Base-by-base conservation (phyloP, 768 basidiomycete species). In the Mycena sanguinolenta region DNA sequence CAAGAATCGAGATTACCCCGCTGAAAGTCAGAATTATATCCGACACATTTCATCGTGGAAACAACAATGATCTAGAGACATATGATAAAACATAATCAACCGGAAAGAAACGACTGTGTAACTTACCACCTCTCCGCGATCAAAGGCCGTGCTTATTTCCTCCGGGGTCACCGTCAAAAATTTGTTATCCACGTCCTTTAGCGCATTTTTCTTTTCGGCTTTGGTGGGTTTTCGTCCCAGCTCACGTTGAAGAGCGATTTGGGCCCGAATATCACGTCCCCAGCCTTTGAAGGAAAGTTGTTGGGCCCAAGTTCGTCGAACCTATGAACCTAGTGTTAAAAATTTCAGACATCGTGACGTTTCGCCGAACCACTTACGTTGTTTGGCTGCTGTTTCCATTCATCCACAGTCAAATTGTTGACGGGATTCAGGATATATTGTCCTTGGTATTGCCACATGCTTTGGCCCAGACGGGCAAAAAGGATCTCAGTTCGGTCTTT, bases 361-460 rank as follows among this genome's bases (percentile, higher is more conserved):
- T n/a, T n/a, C 21, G 38, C 13, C 0, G 9, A 27, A 39, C 50
- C 44, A 7, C 10, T 34, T 4, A 62, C 69, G 23, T 61, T 30
- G 1, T 44, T 23, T 0, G 63, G 16, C 32, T 70, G 69, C 19
- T 65, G 69, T 21, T 62, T 62, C 80, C 80, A 82, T 69, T 82
- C 81, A 53, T 70, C 63, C 9, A 69, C 58, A 0, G 75, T 78
- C 49, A 83, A 63, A 1, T 75, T 58, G 2, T 61, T 54, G 1
- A 72, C 65, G 0, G 58, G 1, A 1, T 27, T 64, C 0, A 64
- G 13, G 30, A 74, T 69, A 49, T 83, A 83, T 59, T 78, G 72
- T 0, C 82, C 81, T 63, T 78, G 62, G 59, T 81, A 82, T 23
- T 77, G 76, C 79, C 80, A 82, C 3, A 52, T 42, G 1, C 55